Conservation (phyloP, 371 early-diverging fungal species). For the Actinomortierella wolfii region DNA sequence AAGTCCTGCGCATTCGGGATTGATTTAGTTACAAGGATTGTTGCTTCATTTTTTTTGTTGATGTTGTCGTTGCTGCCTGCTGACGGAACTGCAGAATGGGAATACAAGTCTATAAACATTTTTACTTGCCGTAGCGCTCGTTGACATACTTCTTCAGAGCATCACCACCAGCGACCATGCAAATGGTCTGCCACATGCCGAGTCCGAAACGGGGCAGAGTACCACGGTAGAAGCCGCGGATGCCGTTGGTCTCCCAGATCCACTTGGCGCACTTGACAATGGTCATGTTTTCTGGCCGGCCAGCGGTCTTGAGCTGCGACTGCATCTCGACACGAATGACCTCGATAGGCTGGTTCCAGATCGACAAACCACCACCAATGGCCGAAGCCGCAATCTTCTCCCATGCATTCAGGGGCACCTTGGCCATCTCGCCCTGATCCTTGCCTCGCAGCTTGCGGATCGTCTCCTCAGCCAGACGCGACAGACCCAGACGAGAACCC, state of each 20-base stretch:
- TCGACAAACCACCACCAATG: constrained; percentile 88
- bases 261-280: constrained; percentile 82
- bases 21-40: too few relatives aligned
- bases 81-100: too few relatives aligned
- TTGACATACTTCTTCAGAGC: constrained; percentile 44
- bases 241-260: constrained; percentile 90
- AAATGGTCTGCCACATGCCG: constrained; percentile 94
- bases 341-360: constrained; percentile 98
- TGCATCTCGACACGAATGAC: constrained; percentile 98
- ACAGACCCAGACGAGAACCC: constrained; percentile 94
- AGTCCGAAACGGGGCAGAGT: constrained; percentile 90
- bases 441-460: constrained; percentile 64
- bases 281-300: constrained; percentile 88
- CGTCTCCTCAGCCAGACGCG: constrained; percentile 81
- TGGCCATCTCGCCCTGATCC: constrained; percentile 45
- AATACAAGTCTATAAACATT: too few relatives aligned
- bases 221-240: constrained; percentile 93
- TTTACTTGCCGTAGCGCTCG: constrained; percentile 30
- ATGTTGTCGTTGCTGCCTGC: too few relatives aligned
- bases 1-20: too few relatives aligned
- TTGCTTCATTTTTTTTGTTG: too few relatives aligned
- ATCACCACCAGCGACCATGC: constrained; percentile 96
- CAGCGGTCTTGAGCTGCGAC: constrained; percentile 80
- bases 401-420: constrained; percentile 49
- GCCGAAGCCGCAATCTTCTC: constrained; percentile 82